phyloP scores from a whole-genome alignment of 2,329 filamentous ascomycete genomes.

The Annulohypoxylon truncatum region DNA sequence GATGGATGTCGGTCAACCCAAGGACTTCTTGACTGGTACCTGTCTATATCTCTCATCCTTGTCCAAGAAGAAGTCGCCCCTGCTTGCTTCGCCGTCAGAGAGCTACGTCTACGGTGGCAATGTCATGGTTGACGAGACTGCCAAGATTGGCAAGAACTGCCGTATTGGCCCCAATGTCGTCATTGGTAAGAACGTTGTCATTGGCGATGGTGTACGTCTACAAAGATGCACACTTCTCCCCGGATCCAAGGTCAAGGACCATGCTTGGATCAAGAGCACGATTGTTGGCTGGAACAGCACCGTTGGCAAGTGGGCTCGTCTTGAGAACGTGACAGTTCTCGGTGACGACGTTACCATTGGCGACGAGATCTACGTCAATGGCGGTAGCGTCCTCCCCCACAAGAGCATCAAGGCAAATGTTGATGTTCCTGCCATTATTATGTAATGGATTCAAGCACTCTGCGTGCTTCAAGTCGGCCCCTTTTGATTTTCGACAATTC shows the following conservation, averaged over 20 bases:
- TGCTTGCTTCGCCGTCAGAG: constrained; percentile 78
- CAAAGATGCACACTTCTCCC: constrained; percentile 92
- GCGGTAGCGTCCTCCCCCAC: constrained; percentile 92
- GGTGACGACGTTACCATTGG: constrained; percentile 98
- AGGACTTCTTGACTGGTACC: constrained; percentile 96
- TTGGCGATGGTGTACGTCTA: constrained; percentile 93
- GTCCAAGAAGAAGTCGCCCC: constrained; percentile 88
- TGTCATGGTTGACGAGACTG: constrained; percentile 91
- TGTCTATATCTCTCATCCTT: constrained; percentile 96
- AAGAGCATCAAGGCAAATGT: constrained; percentile 99
- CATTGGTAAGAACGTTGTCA: constrained; percentile 90
- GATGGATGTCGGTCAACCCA: constrained; percentile 99
- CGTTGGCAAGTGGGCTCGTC: constrained; percentile 92
- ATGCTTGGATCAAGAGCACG: constrained; percentile 98
- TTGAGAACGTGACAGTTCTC: constrained; percentile 98
- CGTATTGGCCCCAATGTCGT: constrained; percentile 97
- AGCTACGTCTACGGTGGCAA: constrained; percentile 92
- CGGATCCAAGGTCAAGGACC: constrained; percentile 95
- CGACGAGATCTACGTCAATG: constrained; percentile 98
- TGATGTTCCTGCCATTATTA: constrained; percentile 79
- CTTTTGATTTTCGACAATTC: constrained; percentile 27
- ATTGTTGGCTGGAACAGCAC: constrained; percentile 99
- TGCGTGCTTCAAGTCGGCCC: constrained; percentile 3
- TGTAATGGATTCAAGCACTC: constrained; percentile 58
- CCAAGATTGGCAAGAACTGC: constrained; percentile 98